Conservation (phyloP, 2,329 filamentous ascomycete species). For the Fusarium chuoi region DNA sequence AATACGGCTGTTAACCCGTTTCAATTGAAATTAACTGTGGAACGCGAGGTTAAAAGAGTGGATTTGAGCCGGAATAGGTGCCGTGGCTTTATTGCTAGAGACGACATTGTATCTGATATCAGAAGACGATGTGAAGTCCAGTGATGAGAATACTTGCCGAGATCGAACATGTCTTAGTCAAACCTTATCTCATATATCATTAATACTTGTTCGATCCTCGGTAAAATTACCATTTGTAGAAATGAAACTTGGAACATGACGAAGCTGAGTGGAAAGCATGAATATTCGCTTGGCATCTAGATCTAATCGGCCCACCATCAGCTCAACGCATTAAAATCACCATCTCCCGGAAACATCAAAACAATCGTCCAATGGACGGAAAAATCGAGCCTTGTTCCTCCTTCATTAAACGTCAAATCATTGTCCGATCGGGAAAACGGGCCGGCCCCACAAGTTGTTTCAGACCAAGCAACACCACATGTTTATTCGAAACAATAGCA, state of each 20-base stretch:
- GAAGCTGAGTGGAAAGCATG: not conserved
- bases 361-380: constrained; percentile 34
- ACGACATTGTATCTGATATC: not conserved
- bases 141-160: not conserved
- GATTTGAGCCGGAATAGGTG: not conserved
- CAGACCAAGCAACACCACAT: constrained; percentile 29
- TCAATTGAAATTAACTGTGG: constrained; percentile 17
- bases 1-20: not conserved
- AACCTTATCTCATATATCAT: not conserved
- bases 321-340: constrained; percentile 2
- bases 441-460: constrained; percentile 31
- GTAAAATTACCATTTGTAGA: not conserved
- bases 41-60: not conserved
- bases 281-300: constrained; percentile 1
- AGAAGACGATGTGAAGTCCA: too few relatives aligned
- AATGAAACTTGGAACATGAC: not conserved
- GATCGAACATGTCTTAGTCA: not conserved
- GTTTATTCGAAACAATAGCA: constrained; percentile 6
- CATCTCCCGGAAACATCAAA: constrained; percentile 21
- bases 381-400: constrained; percentile 30
- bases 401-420: constrained; percentile 32
- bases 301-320: constrained; percentile 4
- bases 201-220: not conserved
- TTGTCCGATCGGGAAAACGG: constrained; percentile 20
- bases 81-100: not conserved